phyloP scores from a whole-genome alignment of 306 rosid genomes.

The Trichosanthes truncata region DNA sequence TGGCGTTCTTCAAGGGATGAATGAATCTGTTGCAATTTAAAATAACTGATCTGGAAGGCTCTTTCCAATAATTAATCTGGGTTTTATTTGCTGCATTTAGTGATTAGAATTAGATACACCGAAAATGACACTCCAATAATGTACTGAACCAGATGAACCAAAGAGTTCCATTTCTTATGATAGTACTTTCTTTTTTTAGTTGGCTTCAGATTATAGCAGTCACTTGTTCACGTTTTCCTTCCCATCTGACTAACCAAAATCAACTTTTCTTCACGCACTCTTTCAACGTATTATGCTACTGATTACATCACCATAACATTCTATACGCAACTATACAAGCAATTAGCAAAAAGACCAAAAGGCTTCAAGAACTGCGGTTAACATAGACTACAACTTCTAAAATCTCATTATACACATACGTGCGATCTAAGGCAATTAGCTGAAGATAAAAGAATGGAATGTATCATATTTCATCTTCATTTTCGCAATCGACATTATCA shows the following conservation, averaged over 20 bases:
- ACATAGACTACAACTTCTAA: not conserved
- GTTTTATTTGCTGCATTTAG: conserved; percentile 4
- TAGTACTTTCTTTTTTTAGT: not conserved
- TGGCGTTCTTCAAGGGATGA: conserved; percentile 4
- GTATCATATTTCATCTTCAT: conserved; percentile 27
- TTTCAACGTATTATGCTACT: not conserved
- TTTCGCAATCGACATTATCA: conserved; percentile 16
- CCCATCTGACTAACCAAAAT: not conserved
- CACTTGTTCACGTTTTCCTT: not conserved
- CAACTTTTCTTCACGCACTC: not conserved
- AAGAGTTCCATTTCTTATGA: not conserved
- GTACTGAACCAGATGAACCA: not conserved
- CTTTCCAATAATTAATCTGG: not conserved
- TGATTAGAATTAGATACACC: not conserved
- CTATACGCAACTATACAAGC: not conserved
- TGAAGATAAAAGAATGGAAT: not conserved
- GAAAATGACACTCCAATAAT: not conserved
- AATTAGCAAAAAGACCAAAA: not conserved
- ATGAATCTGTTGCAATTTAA: not conserved
- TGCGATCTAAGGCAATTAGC: not conserved
- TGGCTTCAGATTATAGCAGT: not conserved
- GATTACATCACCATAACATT: not conserved
- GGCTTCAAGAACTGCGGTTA: not conserved
- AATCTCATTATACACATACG: not conserved
- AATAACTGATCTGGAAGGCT: not conserved